These are phyloP conservation scores for Candida sanyaensis DNA, from an alignment of 1,139 yeast genomes.

Conservation along the genomic window DNA sequence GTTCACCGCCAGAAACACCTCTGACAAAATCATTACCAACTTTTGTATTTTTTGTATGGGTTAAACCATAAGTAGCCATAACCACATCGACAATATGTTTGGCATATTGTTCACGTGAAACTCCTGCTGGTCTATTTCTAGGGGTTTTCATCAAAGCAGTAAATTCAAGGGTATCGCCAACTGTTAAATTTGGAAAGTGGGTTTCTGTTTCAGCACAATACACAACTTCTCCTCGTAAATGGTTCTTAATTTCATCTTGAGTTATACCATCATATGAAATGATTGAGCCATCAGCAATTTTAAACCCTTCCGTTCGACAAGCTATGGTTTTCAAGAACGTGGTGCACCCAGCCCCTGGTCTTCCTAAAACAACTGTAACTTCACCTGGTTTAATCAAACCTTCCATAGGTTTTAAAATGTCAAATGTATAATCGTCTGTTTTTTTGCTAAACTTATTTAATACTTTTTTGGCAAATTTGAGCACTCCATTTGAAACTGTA, in stretches of 20 bases:
- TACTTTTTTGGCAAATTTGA: conserved; percentile 18
- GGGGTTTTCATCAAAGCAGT: conserved; percentile 46
- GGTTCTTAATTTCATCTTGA: conserved; percentile 26
- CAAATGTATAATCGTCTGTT: conserved; percentile 25
- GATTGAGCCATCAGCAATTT: conserved; percentile 51
- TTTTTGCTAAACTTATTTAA: conserved; percentile 29
- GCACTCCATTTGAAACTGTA: conserved; percentile 57
- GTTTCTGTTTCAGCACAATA: conserved; percentile 55
- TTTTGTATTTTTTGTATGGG: conserved; percentile 22
- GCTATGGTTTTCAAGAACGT: conserved; percentile 74
- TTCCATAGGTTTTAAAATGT: conserved; percentile 38
- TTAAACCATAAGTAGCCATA: conserved; percentile 22
- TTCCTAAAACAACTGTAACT: conserved; percentile 58
- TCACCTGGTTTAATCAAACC: conserved; percentile 59
- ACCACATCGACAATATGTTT: conserved; percentile 25
- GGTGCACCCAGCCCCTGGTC: conserved; percentile 71
- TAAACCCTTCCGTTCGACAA: conserved; percentile 71
- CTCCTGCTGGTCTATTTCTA: conserved; percentile 35
- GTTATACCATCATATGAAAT: conserved; percentile 36
- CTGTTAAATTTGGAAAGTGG: conserved; percentile 56
- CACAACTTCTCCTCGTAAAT: conserved; percentile 54
- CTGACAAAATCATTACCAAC: conserved; percentile 33
- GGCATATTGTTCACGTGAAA: conserved; percentile 40
- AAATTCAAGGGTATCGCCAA: conserved; percentile 51
- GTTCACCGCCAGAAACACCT: conserved; percentile 48